These are phyloP conservation scores for Phytophthora pseudosyringae DNA, from an alignment of 352 stramenopile species.

Conservation along the genomic window DNA sequence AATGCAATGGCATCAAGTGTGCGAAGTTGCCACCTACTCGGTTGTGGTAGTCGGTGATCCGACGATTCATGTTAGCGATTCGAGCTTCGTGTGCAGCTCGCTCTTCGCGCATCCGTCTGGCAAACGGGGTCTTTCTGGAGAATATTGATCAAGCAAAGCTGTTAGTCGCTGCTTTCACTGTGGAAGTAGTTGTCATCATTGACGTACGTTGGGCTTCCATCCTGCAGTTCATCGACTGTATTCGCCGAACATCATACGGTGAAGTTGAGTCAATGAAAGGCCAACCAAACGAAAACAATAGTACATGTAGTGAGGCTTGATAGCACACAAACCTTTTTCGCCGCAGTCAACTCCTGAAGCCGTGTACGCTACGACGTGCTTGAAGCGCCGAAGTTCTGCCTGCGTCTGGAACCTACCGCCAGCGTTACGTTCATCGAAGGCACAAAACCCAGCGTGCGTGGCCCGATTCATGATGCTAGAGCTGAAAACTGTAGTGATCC, in stretches of 20 bases:
- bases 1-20: neutral
- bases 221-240: slow-evolving; percentile 48
- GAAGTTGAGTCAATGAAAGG: neutral
- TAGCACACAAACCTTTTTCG: slow-evolving; percentile 48
- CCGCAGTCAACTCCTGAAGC: slow-evolving; percentile 55
- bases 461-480: slow-evolving; percentile 53
- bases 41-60: slow-evolving; percentile 82
- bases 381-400: slow-evolving; percentile 79
- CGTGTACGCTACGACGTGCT: slow-evolving; percentile 68
- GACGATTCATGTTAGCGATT: slow-evolving; percentile 83
- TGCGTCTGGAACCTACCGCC: slow-evolving; percentile 78
- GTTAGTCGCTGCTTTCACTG: neutral
- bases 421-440: slow-evolving; percentile 81
- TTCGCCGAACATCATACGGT: neutral
- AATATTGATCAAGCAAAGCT: neutral
- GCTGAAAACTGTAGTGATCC: slow-evolving; percentile 10
- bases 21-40: slow-evolving; percentile 40
- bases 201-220: slow-evolving; percentile 53
- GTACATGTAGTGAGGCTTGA: neutral
- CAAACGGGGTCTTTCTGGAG: slow-evolving; percentile 52
- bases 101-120: slow-evolving; percentile 63
- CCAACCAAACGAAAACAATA: neutral
- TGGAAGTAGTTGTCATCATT: neutral
- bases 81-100: slow-evolving; percentile 61
- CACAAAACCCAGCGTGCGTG: slow-evolving; percentile 71